Evolutionary conservation across 106 monocot genomes (phyloP).

Genomic region (Vanilla planifolia): DNA sequence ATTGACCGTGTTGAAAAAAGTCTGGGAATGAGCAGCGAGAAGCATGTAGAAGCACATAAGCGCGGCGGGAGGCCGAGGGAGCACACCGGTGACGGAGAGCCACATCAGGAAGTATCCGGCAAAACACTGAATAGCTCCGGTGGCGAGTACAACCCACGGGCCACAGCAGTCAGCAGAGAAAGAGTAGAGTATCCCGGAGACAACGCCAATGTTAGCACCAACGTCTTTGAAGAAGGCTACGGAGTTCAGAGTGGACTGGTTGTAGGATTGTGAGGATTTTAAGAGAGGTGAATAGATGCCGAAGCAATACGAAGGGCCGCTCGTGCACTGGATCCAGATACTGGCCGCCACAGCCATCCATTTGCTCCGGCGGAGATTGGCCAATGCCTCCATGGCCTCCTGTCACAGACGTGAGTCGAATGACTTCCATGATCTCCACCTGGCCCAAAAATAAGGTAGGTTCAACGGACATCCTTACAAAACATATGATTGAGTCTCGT

Average conservation of each 20-base stretch:
- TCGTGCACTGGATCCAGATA: slow-evolving; percentile 47
- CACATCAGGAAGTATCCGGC: slow-evolving; percentile 69
- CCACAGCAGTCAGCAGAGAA: slow-evolving; percentile 12
- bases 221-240: slow-evolving; percentile 79
- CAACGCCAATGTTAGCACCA: slow-evolving; percentile 63
- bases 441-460: too few relatives aligned
- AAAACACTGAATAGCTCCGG: slow-evolving; percentile 54
- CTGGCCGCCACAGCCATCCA: slow-evolving; percentile 50
- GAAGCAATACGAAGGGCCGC: slow-evolving; percentile 70
- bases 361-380: slow-evolving; percentile 9
- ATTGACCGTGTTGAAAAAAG: slow-evolving; percentile 75
- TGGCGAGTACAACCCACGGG: slow-evolving; percentile 36
- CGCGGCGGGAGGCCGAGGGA: slow-evolving; percentile 30
- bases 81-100: slow-evolving; percentile 51
- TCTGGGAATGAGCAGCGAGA: slow-evolving; percentile 75
- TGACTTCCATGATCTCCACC: too few relatives aligned
- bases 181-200: slow-evolving; percentile 62
- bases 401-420: neutral
- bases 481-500: too few relatives aligned
- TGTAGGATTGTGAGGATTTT: slow-evolving; percentile 45
- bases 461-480: too few relatives aligned
- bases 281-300: slow-evolving; percentile 48
- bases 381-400: neutral
- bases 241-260: slow-evolving; percentile 56
- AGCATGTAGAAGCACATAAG: slow-evolving; percentile 76